These are phyloP conservation scores for Balakata baccata DNA, from an alignment of 345 rosid species.

Conservation along the genomic window DNA sequence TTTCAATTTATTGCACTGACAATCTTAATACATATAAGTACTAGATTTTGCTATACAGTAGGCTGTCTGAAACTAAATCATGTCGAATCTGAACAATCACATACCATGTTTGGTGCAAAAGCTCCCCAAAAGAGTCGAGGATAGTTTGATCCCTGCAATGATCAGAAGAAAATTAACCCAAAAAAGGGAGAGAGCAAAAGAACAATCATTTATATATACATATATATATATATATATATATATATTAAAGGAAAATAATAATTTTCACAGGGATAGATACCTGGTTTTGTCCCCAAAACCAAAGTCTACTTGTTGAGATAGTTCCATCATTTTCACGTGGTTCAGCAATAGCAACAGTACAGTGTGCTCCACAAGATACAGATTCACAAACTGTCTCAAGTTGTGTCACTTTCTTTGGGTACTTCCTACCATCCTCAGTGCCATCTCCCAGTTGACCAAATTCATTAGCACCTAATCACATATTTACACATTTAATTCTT, in stretches of 20 bases:
- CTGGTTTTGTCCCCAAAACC: conserved; percentile 99
- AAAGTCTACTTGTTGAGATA: conserved; percentile 64
- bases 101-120: conserved; percentile 63
- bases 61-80: background rate
- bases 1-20: background rate
- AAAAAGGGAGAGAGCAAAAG: background rate
- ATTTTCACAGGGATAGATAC: conserved; percentile 25
- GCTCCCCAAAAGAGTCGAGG: conserved; percentile 92
- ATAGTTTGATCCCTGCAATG: conserved; percentile 71
- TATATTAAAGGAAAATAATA: background rate
- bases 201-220: background rate
- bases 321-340: conserved; percentile 75
- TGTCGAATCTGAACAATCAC: conserved; percentile 5
- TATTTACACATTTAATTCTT: background rate
- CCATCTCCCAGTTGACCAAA: conserved; percentile 99
- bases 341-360: conserved; percentile 83
- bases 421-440: conserved; percentile 72
- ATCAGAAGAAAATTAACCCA: conserved; percentile 10
- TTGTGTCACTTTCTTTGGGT: conserved; percentile 75
- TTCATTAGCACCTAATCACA: conserved; percentile 70
- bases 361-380: conserved; percentile 90
- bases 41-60: background rate
- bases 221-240: too few species aligned
- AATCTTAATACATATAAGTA: background rate
- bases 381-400: conserved; percentile 73